Percentiles rank a stretch among this genome's conserved stretches.
phyloP scores from a whole-genome alignment of 768 basidiomycete species.

The Xerocomellus dryophilus region DNA sequence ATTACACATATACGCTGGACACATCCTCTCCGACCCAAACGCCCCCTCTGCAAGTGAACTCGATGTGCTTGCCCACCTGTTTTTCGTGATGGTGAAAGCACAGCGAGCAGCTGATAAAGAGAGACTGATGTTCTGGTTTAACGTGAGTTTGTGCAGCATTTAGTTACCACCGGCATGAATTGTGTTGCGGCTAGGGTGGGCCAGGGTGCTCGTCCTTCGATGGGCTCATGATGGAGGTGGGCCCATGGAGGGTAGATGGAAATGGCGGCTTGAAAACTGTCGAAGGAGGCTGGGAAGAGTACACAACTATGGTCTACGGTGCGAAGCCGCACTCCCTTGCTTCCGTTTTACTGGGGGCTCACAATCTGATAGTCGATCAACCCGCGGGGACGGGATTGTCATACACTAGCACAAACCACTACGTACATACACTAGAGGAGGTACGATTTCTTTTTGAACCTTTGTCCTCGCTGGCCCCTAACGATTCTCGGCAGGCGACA shows the following conservation, averaged over 20 bases:
- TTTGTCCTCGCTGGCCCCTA: neutral
- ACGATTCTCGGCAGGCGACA: constrained; percentile 50
- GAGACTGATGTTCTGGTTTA: constrained; percentile 94
- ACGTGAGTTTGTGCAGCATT: constrained; percentile 48
- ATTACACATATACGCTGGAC: constrained; percentile 80
- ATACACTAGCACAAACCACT: constrained; percentile 81
- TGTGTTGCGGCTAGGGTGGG: constrained; percentile 59
- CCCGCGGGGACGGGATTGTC: constrained; percentile 96
- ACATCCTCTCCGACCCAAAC: constrained; percentile 76
- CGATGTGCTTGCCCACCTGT: constrained; percentile 75
- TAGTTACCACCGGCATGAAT: neutral
- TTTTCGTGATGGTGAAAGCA: constrained; percentile 88
- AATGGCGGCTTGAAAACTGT: constrained; percentile 66
- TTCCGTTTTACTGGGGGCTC: constrained; percentile 5
- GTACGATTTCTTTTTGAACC: constrained; percentile 36
- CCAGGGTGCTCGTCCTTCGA: constrained; percentile 98
- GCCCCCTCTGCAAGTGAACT: constrained; percentile 45
- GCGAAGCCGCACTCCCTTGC: constrained; percentile 30
- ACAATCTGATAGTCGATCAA: constrained; percentile 74
- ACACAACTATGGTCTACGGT: constrained; percentile 91
- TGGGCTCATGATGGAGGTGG: constrained; percentile 97
- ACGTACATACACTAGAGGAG: constrained; percentile 73
- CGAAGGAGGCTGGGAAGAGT: constrained; percentile 97
- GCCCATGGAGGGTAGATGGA: constrained; percentile 81
- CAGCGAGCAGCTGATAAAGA: constrained; percentile 86